A percentile compares a stretch with the other conserved stretches of the same genome.
Evolutionary conservation across 331 rosid genomes (phyloP).

Genomic region (Phaseolus coccineus): DNA sequence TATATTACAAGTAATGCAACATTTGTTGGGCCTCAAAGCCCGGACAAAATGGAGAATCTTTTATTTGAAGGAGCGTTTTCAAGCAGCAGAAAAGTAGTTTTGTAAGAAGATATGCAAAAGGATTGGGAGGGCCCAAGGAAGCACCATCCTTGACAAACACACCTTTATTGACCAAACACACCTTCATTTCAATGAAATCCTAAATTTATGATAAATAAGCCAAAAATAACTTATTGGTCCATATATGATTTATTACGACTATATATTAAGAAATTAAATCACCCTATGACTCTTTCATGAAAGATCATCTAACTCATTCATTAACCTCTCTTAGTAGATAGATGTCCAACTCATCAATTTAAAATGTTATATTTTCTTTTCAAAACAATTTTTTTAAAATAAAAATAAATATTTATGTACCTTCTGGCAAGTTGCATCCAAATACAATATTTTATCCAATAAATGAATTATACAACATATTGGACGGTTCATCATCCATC

Average conservation of each 20-base stretch:
- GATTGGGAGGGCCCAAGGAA: not conserved
- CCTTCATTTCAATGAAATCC: not conserved
- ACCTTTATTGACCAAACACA: not conserved
- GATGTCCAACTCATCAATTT: not conserved
- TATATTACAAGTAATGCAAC: not conserved
- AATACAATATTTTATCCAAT: not conserved
- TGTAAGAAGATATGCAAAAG: not conserved
- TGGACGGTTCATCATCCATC: not conserved
- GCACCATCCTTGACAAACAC: not conserved
- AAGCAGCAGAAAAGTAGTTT: not conserved
- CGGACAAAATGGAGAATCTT: conserved; percentile 8
- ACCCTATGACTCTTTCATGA: not conserved
- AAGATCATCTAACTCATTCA: not conserved
- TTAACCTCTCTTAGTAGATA: not conserved
- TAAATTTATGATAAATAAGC: not conserved
- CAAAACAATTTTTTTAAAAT: not conserved
- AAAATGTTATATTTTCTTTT: not conserved
- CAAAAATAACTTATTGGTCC: not conserved
- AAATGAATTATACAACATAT: not conserved
- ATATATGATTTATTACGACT: not conserved
- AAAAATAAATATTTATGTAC: not conserved
- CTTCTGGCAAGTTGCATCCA: not conserved
- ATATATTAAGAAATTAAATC: too few relatives aligned
- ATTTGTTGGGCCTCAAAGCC: not conserved
- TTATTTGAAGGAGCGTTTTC: not conserved